These are phyloP conservation scores for Caulochytrium protostelioides DNA, from an alignment of 371 early-diverging fungal species.

Conservation along the genomic window DNA sequence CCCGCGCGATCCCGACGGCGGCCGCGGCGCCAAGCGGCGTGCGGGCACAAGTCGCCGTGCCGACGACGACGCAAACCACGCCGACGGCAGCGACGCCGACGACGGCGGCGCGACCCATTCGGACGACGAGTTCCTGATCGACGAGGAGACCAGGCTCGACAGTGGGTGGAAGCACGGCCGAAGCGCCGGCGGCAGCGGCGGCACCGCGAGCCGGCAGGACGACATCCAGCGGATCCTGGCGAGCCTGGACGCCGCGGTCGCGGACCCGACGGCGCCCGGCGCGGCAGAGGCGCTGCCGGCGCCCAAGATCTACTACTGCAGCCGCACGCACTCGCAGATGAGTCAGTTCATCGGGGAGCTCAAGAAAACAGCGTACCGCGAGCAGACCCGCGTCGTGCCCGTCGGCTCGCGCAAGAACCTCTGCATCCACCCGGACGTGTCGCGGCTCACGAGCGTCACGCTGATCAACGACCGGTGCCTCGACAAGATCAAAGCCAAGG, in stretches of 20 bases:
- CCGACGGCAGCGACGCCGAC: too few species aligned
- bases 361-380: slow-evolving; percentile 48
- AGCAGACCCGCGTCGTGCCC: slow-evolving; percentile 33
- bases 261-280: slow-evolving; percentile 1
- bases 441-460: slow-evolving; percentile 19
- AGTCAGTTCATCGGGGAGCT: slow-evolving; percentile 74
- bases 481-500: too few species aligned
- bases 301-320: slow-evolving; percentile 24
- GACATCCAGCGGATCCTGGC: slow-evolving; percentile 1
- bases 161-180: slow-evolving; percentile 3
- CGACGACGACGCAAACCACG: slow-evolving; percentile 6
- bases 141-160: slow-evolving; percentile 41
- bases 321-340: slow-evolving; percentile 64
- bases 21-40: not conserved
- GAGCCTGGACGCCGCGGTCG: slow-evolving; percentile 16
- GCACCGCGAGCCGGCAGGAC: not conserved
- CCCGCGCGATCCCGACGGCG: not conserved
- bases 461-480: slow-evolving; percentile 55
- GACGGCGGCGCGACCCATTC: too few species aligned
- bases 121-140: slow-evolving; percentile 35
- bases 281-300: slow-evolving; percentile 12
- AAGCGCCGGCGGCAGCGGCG: not conserved
- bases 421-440: slow-evolving; percentile 52
- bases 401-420: slow-evolving; percentile 67
- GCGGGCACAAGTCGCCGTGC: slow-evolving; percentile 2